These are phyloP conservation scores for Typha latifolia DNA, from an alignment of 176 grass and related monocot genomes.

Conservation along the genomic window DNA sequence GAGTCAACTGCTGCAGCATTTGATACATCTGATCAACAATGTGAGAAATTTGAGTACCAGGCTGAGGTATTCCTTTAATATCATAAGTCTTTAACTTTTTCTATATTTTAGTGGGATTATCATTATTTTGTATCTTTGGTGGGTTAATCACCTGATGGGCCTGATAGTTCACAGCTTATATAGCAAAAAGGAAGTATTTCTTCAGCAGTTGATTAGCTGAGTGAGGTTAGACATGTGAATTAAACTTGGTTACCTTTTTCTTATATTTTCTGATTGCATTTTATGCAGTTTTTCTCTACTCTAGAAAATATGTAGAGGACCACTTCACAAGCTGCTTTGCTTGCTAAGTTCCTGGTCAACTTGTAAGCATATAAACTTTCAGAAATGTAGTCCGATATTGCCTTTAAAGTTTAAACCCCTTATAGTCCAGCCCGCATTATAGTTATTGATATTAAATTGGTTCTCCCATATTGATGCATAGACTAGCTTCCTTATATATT, in stretches of 20 bases:
- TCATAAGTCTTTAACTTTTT: background rate
- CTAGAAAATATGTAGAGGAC: background rate
- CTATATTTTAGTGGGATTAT: background rate
- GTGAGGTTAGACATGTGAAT: background rate
- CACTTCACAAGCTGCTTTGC: too few relatives aligned
- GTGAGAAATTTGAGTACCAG: conserved; percentile 79
- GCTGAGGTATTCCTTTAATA: conserved; percentile 42
- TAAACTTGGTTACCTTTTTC: background rate
- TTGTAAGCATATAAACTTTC: too few relatives aligned
- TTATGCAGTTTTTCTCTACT: background rate
- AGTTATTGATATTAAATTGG: too few relatives aligned
- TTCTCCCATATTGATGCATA: too few relatives aligned
- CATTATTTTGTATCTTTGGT: conserved; percentile 7
- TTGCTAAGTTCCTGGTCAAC: too few relatives aligned
- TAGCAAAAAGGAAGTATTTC: conserved; percentile 97
- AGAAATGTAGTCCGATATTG: too few relatives aligned
- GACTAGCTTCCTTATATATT: too few relatives aligned
- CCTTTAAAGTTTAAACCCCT: too few relatives aligned
- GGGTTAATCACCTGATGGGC: conserved; percentile 97
- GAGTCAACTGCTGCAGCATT: conserved; percentile 53
- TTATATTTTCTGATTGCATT: background rate
- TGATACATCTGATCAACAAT: conserved; percentile 34
- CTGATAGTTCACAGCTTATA: conserved; percentile 95
- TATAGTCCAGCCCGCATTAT: too few relatives aligned
- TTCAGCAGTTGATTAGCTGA: conserved; percentile 77